Evolutionary conservation across 306 rosid genomes (phyloP).

Genomic region (Cucurbita argyrosperma): DNA sequence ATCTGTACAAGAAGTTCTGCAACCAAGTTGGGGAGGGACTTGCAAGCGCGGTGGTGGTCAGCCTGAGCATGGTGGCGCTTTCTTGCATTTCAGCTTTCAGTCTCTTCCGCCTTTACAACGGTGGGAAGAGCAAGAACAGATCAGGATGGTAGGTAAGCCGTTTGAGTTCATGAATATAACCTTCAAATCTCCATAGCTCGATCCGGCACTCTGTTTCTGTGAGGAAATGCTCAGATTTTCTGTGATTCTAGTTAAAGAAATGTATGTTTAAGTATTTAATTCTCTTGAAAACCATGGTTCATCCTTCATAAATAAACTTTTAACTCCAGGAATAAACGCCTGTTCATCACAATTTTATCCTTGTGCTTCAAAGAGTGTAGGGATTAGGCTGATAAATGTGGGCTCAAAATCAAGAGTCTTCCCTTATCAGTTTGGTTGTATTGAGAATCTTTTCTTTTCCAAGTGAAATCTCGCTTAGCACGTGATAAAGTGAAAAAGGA

Average conservation of each 20-base stretch:
- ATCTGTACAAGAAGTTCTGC: slow-evolving; percentile 74
- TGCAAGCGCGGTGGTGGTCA: slow-evolving; percentile 40
- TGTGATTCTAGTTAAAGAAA: not conserved
- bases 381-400: not conserved
- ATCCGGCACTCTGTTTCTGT: not conserved
- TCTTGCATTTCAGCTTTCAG: slow-evolving; percentile 73
- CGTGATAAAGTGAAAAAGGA: too few relatives aligned
- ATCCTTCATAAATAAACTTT: not conserved
- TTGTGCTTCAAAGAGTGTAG: not conserved
- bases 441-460: too few relatives aligned
- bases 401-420: not conserved
- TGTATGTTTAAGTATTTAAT: not conserved
- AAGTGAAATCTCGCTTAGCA: too few relatives aligned
- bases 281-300: not conserved
- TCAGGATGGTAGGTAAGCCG: slow-evolving; percentile 34
- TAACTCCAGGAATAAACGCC: not conserved
- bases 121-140: slow-evolving; percentile 25
- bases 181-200: not conserved
- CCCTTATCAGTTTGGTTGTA: not conserved
- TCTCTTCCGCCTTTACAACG: slow-evolving; percentile 73
- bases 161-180: not conserved
- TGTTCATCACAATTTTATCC: not conserved
- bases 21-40: slow-evolving; percentile 78
- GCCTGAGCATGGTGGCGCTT: slow-evolving; percentile 44
- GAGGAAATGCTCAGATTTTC: not conserved